phyloP scores from a whole-genome alignment of 2,329 filamentous ascomycete genomes.

The Epichloe sp. region DNA sequence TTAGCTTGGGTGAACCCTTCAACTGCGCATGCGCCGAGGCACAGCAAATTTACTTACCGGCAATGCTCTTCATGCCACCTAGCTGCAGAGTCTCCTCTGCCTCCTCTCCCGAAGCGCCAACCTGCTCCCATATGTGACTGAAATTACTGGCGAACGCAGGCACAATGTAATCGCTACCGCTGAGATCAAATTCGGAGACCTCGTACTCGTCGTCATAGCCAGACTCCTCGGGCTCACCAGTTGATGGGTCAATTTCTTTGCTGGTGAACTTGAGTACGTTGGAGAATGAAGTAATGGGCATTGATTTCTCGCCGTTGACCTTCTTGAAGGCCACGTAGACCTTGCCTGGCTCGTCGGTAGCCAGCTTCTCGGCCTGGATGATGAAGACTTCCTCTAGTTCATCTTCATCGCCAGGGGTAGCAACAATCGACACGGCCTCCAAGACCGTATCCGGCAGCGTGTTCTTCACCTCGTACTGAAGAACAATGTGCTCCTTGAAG shows the following conservation, averaged over 20 bases:
- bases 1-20: constrained; percentile 11
- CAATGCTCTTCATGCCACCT: constrained; percentile 78
- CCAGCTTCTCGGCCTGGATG: constrained; percentile 71
- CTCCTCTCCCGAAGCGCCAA: constrained; percentile 78
- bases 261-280: constrained; percentile 94
- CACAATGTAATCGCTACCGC: constrained; percentile 85
- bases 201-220: constrained; percentile 98
- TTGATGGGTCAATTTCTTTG: constrained; percentile 94
- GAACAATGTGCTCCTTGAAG: constrained; percentile 91
- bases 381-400: constrained; percentile 86
- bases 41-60: constrained; percentile 47
- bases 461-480: constrained; percentile 97
- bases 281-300: constrained; percentile 70
- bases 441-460: constrained; percentile 83
- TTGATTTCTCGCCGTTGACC: constrained; percentile 57
- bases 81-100: constrained; percentile 84
- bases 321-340: constrained; percentile 95
- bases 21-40: neutral
- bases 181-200: constrained; percentile 82
- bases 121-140: constrained; percentile 88
- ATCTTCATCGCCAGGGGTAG: constrained; percentile 68
- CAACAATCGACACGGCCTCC: constrained; percentile 76
- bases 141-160: constrained; percentile 93
- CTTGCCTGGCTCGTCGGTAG: constrained; percentile 76
- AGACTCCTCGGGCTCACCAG: constrained; percentile 77